Evolutionary conservation across 179 eudicot genomes (phyloP), one percentile per base, ranked within the genome.

Genomic region (Sideroxylon spinosum): DNA sequence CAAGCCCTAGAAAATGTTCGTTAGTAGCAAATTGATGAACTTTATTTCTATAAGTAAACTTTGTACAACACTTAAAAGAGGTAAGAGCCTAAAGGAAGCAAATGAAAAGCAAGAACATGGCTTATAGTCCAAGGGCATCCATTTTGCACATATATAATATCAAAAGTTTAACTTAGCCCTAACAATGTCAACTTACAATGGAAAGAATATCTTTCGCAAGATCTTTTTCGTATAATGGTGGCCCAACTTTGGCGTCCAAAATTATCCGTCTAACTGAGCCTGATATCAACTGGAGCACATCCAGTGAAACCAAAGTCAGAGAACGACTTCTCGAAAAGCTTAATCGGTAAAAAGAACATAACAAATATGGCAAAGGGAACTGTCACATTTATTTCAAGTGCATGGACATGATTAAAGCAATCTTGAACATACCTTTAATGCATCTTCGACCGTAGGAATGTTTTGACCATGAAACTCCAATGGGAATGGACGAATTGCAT

Each of bases 211-310:
- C 89, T 82, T 87, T 87, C 64, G 97, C 97, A 76, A 95, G 91
- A 74, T 90, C 93, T 81, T 86, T 91, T 78, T 90, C 98, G 82
- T 84, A 89, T 9, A 76, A 84, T 32, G 98, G 98, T 62, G 98
- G 98, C 67, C 98, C 98, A 85, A 93, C 97, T 89, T 95, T 95
- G 37, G 89, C 95, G 76, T 95, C 98, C 73, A 95, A 78, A 78
- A 95, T 87, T 49, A 95, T 90, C 76, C 83, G 90, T 68, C 84
- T 84, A 44, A 93, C 97, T 37, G 93, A 85, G 79, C 81, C 84
- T 70, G 98, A 93, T 79, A 91, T 77, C 83, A 90, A 75, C 98
- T 95, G 89, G 68, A 73, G 67, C 76, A 82, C 46, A 80, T 61
- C 53, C 59, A 86, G 22, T 74, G 71, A 19, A n/a, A 19, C 65